These are phyloP conservation scores for Lactarius pseudohatsudake DNA, from an alignment of 768 basidiomycete genomes.

Conservation along the genomic window DNA sequence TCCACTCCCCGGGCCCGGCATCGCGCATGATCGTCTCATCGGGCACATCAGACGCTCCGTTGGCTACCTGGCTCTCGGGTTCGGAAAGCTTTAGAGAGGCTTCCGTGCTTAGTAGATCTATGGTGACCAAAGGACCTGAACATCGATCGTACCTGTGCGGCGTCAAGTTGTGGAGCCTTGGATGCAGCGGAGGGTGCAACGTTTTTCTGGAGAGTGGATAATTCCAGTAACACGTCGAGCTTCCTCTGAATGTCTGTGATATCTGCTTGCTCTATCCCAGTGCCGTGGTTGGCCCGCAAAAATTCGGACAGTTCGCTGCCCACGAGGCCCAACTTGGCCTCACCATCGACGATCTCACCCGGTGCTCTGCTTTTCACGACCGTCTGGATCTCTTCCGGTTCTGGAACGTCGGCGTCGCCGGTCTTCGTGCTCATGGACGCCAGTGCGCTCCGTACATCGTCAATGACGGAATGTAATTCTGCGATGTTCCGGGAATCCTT, in stretches of 20 bases:
- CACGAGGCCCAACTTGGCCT: not conserved
- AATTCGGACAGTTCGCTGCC: slow-evolving; percentile 28
- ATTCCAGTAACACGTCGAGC: slow-evolving; percentile 40
- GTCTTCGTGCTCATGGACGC: slow-evolving; percentile 7
- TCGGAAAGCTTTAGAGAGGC: not conserved
- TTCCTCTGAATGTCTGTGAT: slow-evolving; percentile 38
- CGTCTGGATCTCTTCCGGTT: slow-evolving; percentile 38
- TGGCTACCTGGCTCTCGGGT: not conserved
- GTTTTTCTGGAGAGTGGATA: slow-evolving; percentile 24
- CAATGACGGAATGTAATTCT: slow-evolving; percentile 21
- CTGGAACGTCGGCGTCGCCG: not conserved
- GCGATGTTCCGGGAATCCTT: slow-evolving; percentile 26
- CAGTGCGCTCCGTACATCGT: slow-evolving; percentile 14
- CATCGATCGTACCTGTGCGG: slow-evolving; percentile 4
- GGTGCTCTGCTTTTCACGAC: slow-evolving; percentile 44
- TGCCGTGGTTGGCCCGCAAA: slow-evolving; percentile 26
- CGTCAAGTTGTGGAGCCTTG: not conserved
- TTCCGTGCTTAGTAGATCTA: not conserved
- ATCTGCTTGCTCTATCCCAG: slow-evolving; percentile 26
- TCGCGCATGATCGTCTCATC: slow-evolving; percentile 1
- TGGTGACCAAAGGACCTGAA: not conserved
- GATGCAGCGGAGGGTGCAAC: not conserved
- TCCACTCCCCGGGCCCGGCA: not conserved
- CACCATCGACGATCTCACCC: slow-evolving; percentile 34
- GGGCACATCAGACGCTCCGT: not conserved